These are phyloP conservation scores for Claviceps monticola DNA, from an alignment of 2,329 filamentous ascomycete genomes.

Conservation along the genomic window DNA sequence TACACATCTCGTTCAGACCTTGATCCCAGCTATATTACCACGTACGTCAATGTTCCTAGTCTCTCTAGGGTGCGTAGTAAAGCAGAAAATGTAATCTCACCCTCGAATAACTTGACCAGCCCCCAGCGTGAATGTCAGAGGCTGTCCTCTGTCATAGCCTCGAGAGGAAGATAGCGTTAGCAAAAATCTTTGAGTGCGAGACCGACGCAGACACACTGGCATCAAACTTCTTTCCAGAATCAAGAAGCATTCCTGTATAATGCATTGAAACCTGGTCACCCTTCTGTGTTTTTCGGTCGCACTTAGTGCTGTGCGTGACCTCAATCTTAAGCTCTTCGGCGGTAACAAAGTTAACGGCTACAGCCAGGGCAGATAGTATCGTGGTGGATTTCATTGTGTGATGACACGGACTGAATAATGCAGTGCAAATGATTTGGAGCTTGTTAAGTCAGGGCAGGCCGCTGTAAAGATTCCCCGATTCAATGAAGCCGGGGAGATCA, in stretches of 20 bases:
- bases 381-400: constrained; percentile 35
- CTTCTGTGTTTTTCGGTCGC: constrained; percentile 59
- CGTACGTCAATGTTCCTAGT: constrained; percentile 8
- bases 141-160: constrained; percentile 61
- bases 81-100: constrained; percentile 27
- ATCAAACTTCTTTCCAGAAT: constrained; percentile 69
- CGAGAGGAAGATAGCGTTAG: neutral
- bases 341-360: constrained; percentile 37
- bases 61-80: neutral
- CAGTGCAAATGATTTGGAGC: too few species aligned
- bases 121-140: constrained; percentile 70
- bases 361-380: constrained; percentile 36
- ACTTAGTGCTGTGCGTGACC: constrained; percentile 58
- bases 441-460: too few species aligned
- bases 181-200: neutral
- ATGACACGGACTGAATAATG: neutral
- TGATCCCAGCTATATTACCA: constrained; percentile 59
- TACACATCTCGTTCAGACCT: constrained; percentile 84
- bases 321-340: constrained; percentile 61
- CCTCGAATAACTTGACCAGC: constrained; percentile 78
- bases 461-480: too few species aligned
- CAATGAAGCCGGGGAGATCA: too few species aligned
- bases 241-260: constrained; percentile 70
- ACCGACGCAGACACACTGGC: constrained; percentile 33
- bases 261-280: constrained; percentile 78